These are phyloP conservation scores for Chalciporus sp. DNA, from an alignment of 1,284 basidiomycete genomes.

Conservation along the genomic window DNA sequence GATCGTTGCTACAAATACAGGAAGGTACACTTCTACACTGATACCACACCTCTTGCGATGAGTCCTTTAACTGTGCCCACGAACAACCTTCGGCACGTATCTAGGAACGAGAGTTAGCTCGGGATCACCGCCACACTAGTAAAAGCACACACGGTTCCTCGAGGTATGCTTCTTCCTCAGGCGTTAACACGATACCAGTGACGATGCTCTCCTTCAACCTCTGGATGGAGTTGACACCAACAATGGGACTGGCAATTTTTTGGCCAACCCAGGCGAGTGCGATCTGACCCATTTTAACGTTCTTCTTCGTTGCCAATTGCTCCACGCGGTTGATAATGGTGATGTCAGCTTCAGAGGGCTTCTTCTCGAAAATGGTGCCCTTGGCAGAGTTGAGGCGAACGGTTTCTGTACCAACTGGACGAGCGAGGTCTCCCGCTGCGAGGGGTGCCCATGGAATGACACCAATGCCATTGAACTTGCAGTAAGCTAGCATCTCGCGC, in stretches of 20 bases:
- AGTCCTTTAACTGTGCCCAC: constrained; percentile 14
- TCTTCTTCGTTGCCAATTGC: constrained; percentile 41
- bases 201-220: constrained; percentile 28
- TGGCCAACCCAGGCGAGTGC: constrained; percentile 41
- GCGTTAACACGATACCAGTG: constrained; percentile 20
- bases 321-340: constrained; percentile 45
- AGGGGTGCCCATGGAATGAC: constrained; percentile 47
- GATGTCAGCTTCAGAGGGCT: constrained; percentile 33
- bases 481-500: constrained; percentile 49
- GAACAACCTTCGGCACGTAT: constrained; percentile 24
- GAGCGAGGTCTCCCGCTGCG: constrained; percentile 40
- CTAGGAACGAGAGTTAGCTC: constrained; percentile 10
- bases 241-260: constrained; percentile 45
- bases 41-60: background rate
- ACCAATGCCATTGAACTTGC: constrained; percentile 48
- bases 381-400: constrained; percentile 21
- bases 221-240: constrained; percentile 31
- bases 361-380: constrained; percentile 33
- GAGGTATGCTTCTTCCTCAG: constrained; percentile 31
- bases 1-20: constrained; percentile 1
- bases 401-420: constrained; percentile 37
- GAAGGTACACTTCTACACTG: background rate
- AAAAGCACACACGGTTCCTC: constrained; percentile 31
- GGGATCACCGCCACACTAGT: background rate
- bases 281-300: constrained; percentile 44